phyloP scores from a whole-genome alignment of 2,329 filamentous ascomycete genomes.

The Beauveria pseudobassiana region DNA sequence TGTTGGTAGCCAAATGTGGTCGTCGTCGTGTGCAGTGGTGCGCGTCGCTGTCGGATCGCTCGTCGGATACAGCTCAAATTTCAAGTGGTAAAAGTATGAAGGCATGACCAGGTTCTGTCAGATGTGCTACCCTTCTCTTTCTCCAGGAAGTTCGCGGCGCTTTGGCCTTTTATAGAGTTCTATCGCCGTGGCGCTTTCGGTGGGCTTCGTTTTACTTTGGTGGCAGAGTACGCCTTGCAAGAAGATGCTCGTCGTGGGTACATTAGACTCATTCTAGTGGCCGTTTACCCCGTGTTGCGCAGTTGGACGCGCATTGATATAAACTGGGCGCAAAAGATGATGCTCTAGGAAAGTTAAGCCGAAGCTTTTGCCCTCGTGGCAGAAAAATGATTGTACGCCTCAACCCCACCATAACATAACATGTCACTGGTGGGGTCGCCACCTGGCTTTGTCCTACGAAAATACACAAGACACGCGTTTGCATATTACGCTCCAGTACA shows the following conservation, averaged over 20 bases:
- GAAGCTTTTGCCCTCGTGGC: background rate
- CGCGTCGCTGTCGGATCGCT: slow-evolving; percentile 26
- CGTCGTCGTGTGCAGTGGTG: slow-evolving; percentile 14
- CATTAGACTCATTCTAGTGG: background rate
- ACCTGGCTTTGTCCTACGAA: background rate
- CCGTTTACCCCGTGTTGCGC: background rate
- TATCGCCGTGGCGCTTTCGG: background rate
- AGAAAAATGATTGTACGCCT: background rate
- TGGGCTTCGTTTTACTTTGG: background rate
- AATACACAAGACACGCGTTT: background rate
- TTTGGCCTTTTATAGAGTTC: too few species aligned
- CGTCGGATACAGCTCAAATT: slow-evolving; percentile 54
- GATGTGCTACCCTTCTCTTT: background rate
- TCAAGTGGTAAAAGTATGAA: slow-evolving; percentile 59
- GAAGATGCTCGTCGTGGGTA: background rate
- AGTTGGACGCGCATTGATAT: background rate
- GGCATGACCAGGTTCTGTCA: slow-evolving; percentile 36
- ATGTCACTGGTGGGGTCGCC: background rate
- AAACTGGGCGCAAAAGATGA: background rate
- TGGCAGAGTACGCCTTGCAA: background rate
- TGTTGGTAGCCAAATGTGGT: slow-evolving; percentile 43
- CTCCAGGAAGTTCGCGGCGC: too few species aligned
- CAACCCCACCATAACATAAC: background rate
- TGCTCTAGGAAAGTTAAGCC: background rate
- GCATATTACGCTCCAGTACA: background rate